Evolutionary conservation across 257 asterid species (phyloP).

Genomic region (Knoxia roxburghii): DNA sequence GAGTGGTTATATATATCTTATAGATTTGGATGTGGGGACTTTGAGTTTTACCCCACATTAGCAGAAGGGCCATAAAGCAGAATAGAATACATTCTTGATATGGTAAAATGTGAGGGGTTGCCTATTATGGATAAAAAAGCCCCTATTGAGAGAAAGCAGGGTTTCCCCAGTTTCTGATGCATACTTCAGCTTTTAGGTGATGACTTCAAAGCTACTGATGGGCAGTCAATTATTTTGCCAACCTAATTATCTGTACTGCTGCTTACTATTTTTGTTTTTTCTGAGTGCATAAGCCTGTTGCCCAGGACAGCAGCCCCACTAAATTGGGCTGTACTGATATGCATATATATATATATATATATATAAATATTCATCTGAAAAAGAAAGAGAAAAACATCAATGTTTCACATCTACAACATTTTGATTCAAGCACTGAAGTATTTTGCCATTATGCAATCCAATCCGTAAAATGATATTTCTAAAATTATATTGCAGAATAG

Average conservation of each 20-base stretch:
- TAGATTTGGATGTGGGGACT: conserved; percentile 18
- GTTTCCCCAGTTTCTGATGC: conserved; percentile 8
- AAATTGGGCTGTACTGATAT: too few species aligned
- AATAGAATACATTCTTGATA: conserved; percentile 7
- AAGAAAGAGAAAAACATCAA: too few species aligned
- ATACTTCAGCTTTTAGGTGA: conserved; percentile 1
- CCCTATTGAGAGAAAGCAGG: not conserved
- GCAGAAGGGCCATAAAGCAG: conserved; percentile 10
- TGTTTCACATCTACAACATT: too few species aligned
- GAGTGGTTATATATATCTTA: not conserved
- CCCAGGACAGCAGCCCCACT: too few species aligned
- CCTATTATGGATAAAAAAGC: conserved; percentile 18
- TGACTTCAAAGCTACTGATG: conserved; percentile 4
- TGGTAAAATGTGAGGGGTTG: conserved; percentile 15
- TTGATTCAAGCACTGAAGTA: too few species aligned
- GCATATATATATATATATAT: too few species aligned
- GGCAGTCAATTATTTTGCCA: conserved; percentile 1
- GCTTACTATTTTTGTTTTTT: not conserved
- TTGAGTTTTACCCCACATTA: conserved; percentile 14
- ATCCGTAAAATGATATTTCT: too few species aligned
- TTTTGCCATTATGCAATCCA: too few species aligned
- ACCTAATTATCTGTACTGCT: not conserved
- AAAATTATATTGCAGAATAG: too few species aligned
- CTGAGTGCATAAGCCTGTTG: not conserved
- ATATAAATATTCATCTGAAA: too few species aligned